Base-by-base conservation (phyloP, 768 basidiomycete species). In the Amanita rubescens region DNA sequence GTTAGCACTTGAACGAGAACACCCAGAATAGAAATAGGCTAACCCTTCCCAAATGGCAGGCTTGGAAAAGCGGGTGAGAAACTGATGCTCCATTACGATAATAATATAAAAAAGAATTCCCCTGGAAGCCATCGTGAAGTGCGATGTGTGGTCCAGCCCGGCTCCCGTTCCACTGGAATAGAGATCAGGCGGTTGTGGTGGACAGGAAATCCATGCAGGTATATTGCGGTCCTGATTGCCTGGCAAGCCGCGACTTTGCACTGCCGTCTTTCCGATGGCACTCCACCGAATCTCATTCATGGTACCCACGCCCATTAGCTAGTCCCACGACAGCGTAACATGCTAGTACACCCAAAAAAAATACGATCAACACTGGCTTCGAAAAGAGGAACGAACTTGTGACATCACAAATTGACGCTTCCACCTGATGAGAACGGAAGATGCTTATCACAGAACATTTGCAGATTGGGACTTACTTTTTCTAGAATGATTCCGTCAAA, bases 241-340 rank as follows among this genome's bases (percentile, higher is more conserved):
- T 75, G 67, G 55, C 76, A 75, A 30, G 75, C 75, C n/a, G 69
- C 74, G 54, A 67, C 73, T 75, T 61, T 75, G 68, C 41, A 73
- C 65, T 19, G 64, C 59, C 17, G 59, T 57, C 58, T 74, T 60
- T 15, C 86, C 85, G 41, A 90, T 83, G 10, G 78, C 77, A 33
- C 62, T 64, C 66, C 80, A 69, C 22, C 82, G 71, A 20, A 84
- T 77, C 65, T 86, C 84, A 56, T 86, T 86, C 25, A 84, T 68
- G 51, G 85, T 80, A 55, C 82, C 80, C 59, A 84, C 59, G 19
- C 74, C 74, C 91, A 59, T 96, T 95, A 43, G 90, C 87, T 35
- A 88, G 72, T 39, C 92, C 92, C 93, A 94, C 94, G 49, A 87
- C 82, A 52, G 89, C 88, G 59, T 83, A n/a, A 77, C 58, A 90